Base-by-base conservation (phyloP, 306 rosid species). In the Urtica urens region DNA sequence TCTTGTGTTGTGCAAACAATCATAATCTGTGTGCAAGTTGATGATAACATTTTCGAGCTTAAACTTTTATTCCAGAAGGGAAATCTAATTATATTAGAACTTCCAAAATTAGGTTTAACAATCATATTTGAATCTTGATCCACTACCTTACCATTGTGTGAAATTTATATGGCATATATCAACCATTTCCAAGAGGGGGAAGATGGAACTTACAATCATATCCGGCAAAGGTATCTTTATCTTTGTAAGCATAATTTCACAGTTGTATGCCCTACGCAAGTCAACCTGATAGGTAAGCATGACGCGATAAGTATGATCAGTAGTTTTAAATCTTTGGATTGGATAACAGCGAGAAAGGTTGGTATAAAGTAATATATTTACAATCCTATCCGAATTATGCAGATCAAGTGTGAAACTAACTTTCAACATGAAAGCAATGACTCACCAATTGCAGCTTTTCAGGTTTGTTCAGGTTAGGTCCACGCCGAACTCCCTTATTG, bases 391-490 rank as follows among this genome's bases (percentile, higher is more conserved):
- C n/a, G n/a, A n/a, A n/a, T n/a, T n/a, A n/a, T n/a, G n/a, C n/a
- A n/a, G n/a, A n/a, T n/a, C n/a, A n/a, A n/a, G n/a, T n/a, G n/a
- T n/a, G n/a, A n/a, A n/a, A n/a, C n/a, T n/a, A n/a, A n/a, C n/a
- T n/a, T n/a, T n/a, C n/a, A n/a, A n/a, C n/a, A n/a, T n/a, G n/a
- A n/a, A 35, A 26, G 26, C 24, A 33, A 49, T 43, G 23, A 62
- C 90, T 70, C 67, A 90, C 97, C 90, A 90, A 57, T 64, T 90
- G 97, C 64, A 90, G 80, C 79, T 81, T 90, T 73, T 84, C 97
- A 29, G 87, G 84, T 79, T 84, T 88, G 75, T 78, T 72, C 53
- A 90, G 72, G 74, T 71, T 81, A 47, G 97, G 51, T 69, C 93
- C 95, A 48, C 95, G 95, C 40, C 97, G 81, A 45, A 57, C 81